Evolutionary conservation across 768 basidiomycete genomes (phyloP).

Genomic region (Rhizopogon rudus): DNA sequence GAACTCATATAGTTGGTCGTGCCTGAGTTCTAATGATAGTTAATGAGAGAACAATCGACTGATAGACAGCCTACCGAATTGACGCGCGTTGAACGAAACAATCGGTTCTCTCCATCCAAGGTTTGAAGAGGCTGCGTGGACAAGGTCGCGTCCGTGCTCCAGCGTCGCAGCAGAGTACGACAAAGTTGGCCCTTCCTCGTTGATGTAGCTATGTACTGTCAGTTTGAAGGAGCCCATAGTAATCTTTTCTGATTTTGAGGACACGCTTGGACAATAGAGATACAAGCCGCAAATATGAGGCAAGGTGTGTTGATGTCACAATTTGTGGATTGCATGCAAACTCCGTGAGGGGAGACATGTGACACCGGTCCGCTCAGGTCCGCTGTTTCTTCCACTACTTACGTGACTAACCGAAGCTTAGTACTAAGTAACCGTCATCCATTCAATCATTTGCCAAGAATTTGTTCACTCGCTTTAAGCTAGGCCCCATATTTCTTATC

Average conservation of each 20-base stretch:
- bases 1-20: conserved; percentile 19
- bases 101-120: conserved; percentile 16
- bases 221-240: conserved; percentile 5
- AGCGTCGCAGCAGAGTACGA: conserved; percentile 1
- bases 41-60: not conserved
- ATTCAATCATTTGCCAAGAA: no score
- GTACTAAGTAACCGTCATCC: no score
- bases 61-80: not conserved
- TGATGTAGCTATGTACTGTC: conserved; percentile 19
- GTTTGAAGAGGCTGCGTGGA: conserved; percentile 7
- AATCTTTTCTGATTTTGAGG: not conserved
- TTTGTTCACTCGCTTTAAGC: not conserved
- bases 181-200: not conserved
- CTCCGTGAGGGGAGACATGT: no score
- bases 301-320: not conserved
- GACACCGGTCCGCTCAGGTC: not conserved
- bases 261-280: not conserved
- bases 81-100: not conserved
- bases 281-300: not conserved
- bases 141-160: conserved; percentile 19
- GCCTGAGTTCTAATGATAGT: conserved; percentile 10
- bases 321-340: not conserved
- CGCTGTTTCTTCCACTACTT: no score
- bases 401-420: no score
- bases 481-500: not conserved